phyloP scores from a whole-genome alignment of 805 yeast species.

The Starmera quercuum region DNA sequence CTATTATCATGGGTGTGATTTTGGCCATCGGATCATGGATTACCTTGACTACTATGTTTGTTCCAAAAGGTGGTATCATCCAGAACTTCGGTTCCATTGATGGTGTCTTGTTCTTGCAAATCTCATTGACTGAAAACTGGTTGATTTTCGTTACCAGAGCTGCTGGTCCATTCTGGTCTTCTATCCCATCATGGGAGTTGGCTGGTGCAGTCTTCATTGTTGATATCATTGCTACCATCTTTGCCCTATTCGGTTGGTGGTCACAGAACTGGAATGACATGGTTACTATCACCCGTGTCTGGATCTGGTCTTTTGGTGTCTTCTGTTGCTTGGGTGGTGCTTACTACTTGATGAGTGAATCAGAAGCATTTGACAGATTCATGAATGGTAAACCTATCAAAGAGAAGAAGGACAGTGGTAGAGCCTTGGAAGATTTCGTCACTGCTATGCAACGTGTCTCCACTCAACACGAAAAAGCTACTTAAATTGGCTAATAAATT shows the following conservation, averaged over 20 bases:
- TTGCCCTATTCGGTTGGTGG: constrained; percentile 96
- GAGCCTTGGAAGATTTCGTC: constrained; percentile 78
- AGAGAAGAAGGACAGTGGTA: constrained; percentile 45
- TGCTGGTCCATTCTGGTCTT: constrained; percentile 98
- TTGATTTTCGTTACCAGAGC: constrained; percentile 95
- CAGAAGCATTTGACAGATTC: constrained; percentile 72
- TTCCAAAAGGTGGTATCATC: constrained; percentile 86
- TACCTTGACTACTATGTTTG: constrained; percentile 88
- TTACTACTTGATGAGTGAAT: constrained; percentile 85
- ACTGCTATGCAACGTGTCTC: constrained; percentile 85
- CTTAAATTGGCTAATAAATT: constrained; percentile 27
- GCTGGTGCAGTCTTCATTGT: constrained; percentile 88
- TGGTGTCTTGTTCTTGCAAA: constrained; percentile 90
- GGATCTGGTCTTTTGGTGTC: constrained; percentile 95
- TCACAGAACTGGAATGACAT: constrained; percentile 96
- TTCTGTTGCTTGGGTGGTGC: constrained; percentile 96
- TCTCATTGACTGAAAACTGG: constrained; percentile 95
- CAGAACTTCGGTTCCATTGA: constrained; percentile 94
- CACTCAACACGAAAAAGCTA: constrained; percentile 79
- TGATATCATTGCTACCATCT: constrained; percentile 87
- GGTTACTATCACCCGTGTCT: constrained; percentile 88
- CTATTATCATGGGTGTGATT: constrained; percentile 75
- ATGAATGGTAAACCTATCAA: constrained; percentile 73
- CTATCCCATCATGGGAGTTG: constrained; percentile 94
- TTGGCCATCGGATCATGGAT: constrained; percentile 94